phyloP scores from a whole-genome alignment of 2,329 filamentous ascomycete genomes.

The Trichothecium sympodiale region DNA sequence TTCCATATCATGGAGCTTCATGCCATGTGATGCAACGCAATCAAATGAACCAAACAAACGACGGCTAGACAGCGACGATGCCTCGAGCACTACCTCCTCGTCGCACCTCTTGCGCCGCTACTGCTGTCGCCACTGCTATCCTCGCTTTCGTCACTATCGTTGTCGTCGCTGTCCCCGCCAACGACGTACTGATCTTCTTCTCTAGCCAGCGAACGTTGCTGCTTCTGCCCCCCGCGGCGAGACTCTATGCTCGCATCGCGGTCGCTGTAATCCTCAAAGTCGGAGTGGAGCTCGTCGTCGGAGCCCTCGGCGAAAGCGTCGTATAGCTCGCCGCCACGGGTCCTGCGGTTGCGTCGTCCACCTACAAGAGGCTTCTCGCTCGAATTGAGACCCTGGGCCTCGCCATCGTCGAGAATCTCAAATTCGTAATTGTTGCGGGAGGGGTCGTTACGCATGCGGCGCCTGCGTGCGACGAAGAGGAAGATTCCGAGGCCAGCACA shows the following conservation, averaged over 20 bases:
- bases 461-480: slow-evolving; percentile 68
- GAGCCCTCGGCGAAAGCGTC: slow-evolving; percentile 91
- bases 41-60: too few relatives aligned
- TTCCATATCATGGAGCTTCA: too few relatives aligned
- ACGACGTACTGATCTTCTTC: slow-evolving; percentile 38
- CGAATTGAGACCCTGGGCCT: slow-evolving; percentile 45
- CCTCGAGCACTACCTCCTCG: too few relatives aligned
- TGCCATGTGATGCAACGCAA: too few relatives aligned
- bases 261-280: slow-evolving; percentile 14
- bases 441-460: slow-evolving; percentile 56
- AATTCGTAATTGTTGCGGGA: slow-evolving; percentile 84
- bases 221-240: not conserved
- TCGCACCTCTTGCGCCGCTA: not conserved
- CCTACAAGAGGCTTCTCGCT: slow-evolving; percentile 31
- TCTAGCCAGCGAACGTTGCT: slow-evolving; percentile 12
- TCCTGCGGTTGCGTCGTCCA: slow-evolving; percentile 32
- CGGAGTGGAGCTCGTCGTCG: slow-evolving; percentile 44
- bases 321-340: slow-evolving; percentile 79
- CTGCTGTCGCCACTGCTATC: not conserved
- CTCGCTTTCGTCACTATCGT: slow-evolving; percentile 23
- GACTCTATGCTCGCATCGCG: slow-evolving; percentile 10
- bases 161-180: slow-evolving; percentile 33
- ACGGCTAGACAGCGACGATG: too few relatives aligned
- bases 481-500: slow-evolving; percentile 72
- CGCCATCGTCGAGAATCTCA: slow-evolving; percentile 78